Base-by-base conservation (phyloP, 2,329 filamentous ascomycete genomes). In the Pseudogymnoascus sp. region DNA sequence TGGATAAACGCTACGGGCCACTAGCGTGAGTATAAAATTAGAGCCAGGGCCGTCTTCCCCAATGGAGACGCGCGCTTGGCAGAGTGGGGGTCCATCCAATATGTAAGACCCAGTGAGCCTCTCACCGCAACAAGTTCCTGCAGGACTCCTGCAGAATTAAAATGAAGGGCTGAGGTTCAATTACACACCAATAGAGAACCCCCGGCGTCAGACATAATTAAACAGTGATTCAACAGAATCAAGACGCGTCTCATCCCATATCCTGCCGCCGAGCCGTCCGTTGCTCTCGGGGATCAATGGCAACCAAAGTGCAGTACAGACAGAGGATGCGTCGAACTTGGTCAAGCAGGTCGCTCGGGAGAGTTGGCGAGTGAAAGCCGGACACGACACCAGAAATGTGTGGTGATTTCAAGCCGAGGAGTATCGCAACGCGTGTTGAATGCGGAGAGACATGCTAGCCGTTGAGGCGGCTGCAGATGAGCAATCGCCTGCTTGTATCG, bases 1-100 rank as follows among this genome's bases (percentile, higher is more conserved):
- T 33, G 4, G 8, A 30, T 28, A 11, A 12, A 53, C 43, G n/a
- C 43, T 20, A 18, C 28, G 47, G 47, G 47, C 47, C 28, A 53
- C 47, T 53, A 53, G 47, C 47, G 47, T 53, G 47, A 33, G 47
- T 53, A 53, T 53, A 53, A 53, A 53, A 53, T 53, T 53, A 33
- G 47, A 53, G 28, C 47, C 47, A 53, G 47, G 47, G 28, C 43
- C 12, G 18, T 33, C 28, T 53, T 53, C 28, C 47, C 47, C 47
- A 18, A 53, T 53, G 47, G 47, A 53, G 47, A 53, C 47, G 47
- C 47, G 47, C 47, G 28, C 47, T 53, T 53, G 47, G 47, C 47
- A 20, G 8, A 33, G 43, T 53, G 47, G 47, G 47, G 47, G 47
- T 53, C 47, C 47, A 53, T 11, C n/a, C n/a, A 18, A 6, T 25